Evolutionary conservation across 495 filamentous ascomycete genomes (phyloP).

Genomic region (Penicillium cinerascens): DNA sequence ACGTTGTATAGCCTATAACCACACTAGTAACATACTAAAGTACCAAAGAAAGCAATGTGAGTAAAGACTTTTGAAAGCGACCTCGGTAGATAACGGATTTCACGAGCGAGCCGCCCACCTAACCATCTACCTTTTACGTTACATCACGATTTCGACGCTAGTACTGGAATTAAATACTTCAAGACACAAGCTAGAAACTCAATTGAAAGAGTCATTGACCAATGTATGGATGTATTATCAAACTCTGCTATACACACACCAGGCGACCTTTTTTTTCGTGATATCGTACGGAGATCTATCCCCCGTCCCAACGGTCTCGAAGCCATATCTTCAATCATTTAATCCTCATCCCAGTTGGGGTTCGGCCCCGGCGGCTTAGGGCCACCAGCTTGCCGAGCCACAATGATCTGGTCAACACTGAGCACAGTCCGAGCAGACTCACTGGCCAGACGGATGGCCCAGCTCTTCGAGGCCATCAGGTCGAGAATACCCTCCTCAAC

Average conservation of each 20-base stretch:
- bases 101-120: too few species aligned
- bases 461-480: conserved; percentile 83
- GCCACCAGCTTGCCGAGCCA: conserved; percentile 93
- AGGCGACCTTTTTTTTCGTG: conserved; percentile 23
- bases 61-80: too few species aligned
- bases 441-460: conserved; percentile 94
- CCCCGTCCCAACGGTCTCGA: conserved; percentile 19
- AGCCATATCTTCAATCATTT: conserved; percentile 30
- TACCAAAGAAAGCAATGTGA: too few species aligned
- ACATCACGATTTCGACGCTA: too few species aligned
- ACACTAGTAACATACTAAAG: too few species aligned
- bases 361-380: conserved; percentile 95
- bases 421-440: conserved; percentile 92
- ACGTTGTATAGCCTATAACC: too few species aligned
- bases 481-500: conserved; percentile 90
- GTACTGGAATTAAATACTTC: not conserved
- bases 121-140: too few species aligned
- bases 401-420: conserved; percentile 98
- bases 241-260: conserved; percentile 25
- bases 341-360: conserved; percentile 98
- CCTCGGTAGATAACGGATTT: too few species aligned
- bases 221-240: conserved; percentile 22
- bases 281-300: conserved; percentile 31
- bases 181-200: not conserved
- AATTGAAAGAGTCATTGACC: conserved; percentile 5